A percentile compares a stretch with the other conserved stretches of the same genome.
phyloP scores from a whole-genome alignment of 139 green algal genomes.

The Pleodorina starrii region DNA sequence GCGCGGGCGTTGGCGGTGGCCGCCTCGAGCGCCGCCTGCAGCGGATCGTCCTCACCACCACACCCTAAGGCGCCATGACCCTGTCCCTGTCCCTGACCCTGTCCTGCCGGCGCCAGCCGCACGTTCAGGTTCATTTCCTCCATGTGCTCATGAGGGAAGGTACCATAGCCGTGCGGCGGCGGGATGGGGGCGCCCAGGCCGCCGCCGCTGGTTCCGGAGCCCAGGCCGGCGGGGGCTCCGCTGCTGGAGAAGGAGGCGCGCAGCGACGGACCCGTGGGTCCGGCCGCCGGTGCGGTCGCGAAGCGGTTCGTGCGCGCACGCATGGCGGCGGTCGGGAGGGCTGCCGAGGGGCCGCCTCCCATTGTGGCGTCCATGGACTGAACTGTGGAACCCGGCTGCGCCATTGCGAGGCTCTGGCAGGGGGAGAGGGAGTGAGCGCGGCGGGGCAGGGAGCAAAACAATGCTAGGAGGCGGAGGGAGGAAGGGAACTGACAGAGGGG shows the following conservation, averaged over 20 bases:
- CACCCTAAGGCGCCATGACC: too few species aligned
- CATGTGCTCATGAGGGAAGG: too few species aligned
- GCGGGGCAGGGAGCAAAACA: too few species aligned
- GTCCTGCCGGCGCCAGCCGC: too few species aligned
- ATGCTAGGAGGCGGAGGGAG: not conserved
- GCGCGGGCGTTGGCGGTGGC: slow-evolving; percentile 31
- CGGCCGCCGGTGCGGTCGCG: not conserved
- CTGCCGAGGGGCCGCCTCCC: not conserved
- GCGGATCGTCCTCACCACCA: slow-evolving; percentile 10
- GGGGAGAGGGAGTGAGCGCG: not conserved
- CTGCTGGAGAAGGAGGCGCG: not conserved
- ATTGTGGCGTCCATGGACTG: not conserved
- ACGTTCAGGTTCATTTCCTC: too few species aligned
- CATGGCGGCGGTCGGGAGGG: not conserved
- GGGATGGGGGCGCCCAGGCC: too few species aligned
- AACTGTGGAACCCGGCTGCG: not conserved
- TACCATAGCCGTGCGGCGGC: too few species aligned
- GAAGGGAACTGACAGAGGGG: not conserved
- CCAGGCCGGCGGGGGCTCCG: too few species aligned
- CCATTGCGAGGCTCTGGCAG: slow-evolving; percentile 5
- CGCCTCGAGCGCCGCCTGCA: slow-evolving; percentile 34
- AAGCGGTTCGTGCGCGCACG: not conserved
- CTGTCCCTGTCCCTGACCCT: too few species aligned
- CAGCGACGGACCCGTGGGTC: not conserved
- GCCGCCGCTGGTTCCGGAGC: too few species aligned